Evolutionary conservation across 1,284 basidiomycete genomes (phyloP), one percentile per base, ranked within the genome.

Genomic region (Marasmius fiardii): DNA sequence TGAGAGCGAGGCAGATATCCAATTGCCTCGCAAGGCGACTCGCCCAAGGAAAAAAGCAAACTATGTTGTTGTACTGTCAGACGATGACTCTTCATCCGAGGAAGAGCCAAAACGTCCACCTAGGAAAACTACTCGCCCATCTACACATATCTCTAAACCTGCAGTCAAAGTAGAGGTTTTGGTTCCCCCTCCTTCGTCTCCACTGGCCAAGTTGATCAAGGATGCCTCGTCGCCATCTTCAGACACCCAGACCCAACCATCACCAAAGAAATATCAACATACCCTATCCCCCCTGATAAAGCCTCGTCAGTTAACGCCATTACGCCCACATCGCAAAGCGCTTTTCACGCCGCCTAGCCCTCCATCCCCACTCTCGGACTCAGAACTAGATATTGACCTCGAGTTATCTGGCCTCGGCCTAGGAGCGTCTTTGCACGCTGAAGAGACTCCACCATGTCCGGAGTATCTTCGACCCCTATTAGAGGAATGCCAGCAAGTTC

Each of bases 281-380:
- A 54, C 44, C 51, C 57, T 33, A 33, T 72, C 74, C 31, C 73
- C 76, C 47, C 53, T 67, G 49, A 58, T 69, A 28, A 82, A 77
- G 58, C 64, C 75, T 14, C 80, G 85, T 21, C 79, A 77, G 60
- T 74, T 88, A n/a, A 90, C 88, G 4, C 88, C 87, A 8, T 85
- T 88, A 53, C 79, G 81, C n/a, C 70, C 72, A 26, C 64, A 67
- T 48, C 59, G 67, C 2, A 72, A 69, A 31, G 70, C 72, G 24
- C 63, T 73, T n/a, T 65, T 71, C 58, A 76, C 77, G 35, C 74
- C 68, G 39, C 76, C 70, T 44, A 77, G 68, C 49, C 77, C 74
- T 52, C 78, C 76, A 1, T 81, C 83, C 16, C 81, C 83, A 10
- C 75, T 77, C 0, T 76, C 76, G 1, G 72, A 76, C 0, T 74